Base-by-base conservation (phyloP, 148 eudicot species). In the Cornus florida region DNA sequence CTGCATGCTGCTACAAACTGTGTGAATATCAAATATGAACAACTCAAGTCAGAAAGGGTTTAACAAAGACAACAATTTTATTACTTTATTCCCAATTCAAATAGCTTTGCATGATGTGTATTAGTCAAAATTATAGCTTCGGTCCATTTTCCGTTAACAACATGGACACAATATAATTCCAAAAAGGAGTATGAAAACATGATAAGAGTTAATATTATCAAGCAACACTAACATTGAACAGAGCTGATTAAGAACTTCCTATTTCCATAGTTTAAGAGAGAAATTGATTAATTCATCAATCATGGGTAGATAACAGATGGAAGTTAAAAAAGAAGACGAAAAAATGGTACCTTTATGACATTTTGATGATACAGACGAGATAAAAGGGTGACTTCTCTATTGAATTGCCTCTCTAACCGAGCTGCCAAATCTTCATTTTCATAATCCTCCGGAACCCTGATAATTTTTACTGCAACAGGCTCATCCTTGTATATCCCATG, bases 1-100 rank as follows among this genome's bases (percentile, higher is more conserved):
- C 92, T 88, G 73, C 93, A 90, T 14, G 93, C 97, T 74, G 90
- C 99, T 79, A 95, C 85, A 83, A 95, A 93, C 99, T 95, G 86
- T 39, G 69, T 67, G 41, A 17, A 71, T 14, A 56, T 65, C 73
- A 71, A 28, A 43, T 0, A 33, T 3, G 48, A n/a, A 76, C 7
- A 35, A 41, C 35, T 32, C 31, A 81, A 62, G 53, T 59, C 62
- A 83, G 64, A 3, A 3, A n/a, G 3, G 48, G 53, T n/a, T 73
- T 66, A 10, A 31, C 24, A 7, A 72, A n/a, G 10, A 9, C 48
- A 6, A 43, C 48, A 43, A 43, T 43, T 9, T 43, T 9, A 43
- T 43, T 43, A 43, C 1, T 43, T 7, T 43, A 14, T 32, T 10
- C 4, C 33, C 35, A 0, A 3, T 13, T 43, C 22, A 35, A 35